Percentiles rank a stretch among this genome's conserved stretches.
phyloP scores from a whole-genome alignment of 352 stramenopile genomes.

The Plasmopara viticola region DNA sequence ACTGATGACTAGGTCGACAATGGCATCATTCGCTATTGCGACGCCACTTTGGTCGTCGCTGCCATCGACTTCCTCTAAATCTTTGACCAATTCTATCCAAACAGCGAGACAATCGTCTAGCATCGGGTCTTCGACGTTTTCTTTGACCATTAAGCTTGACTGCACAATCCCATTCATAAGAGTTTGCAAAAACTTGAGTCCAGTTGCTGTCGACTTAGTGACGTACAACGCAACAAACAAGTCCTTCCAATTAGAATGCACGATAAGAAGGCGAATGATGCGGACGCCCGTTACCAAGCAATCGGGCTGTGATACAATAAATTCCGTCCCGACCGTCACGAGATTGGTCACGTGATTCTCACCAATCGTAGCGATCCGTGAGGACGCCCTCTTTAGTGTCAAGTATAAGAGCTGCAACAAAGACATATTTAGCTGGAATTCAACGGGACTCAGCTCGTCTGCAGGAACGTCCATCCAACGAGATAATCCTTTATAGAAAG shows the following conservation, averaged over 20 bases:
- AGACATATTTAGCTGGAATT: slow-evolving; percentile 36
- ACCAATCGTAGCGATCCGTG: slow-evolving; percentile 40
- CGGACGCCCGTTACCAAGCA: slow-evolving; percentile 50
- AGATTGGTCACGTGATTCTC: slow-evolving; percentile 61
- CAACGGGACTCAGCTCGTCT: slow-evolving; percentile 23
- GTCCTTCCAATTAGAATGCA: slow-evolving; percentile 56
- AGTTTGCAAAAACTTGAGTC: slow-evolving; percentile 59
- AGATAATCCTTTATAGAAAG: slow-evolving; percentile 54
- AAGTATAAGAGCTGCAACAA: slow-evolving; percentile 64
- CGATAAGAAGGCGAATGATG: slow-evolving; percentile 74
- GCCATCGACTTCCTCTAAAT: slow-evolving; percentile 19
- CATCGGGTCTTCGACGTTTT: slow-evolving; percentile 25
- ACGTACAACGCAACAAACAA: slow-evolving; percentile 66
- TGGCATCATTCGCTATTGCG: slow-evolving; percentile 48
- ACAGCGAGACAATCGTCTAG: slow-evolving; percentile 64
- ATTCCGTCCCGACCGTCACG: slow-evolving; percentile 63
- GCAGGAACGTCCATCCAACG: slow-evolving; percentile 52
- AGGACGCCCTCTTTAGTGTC: slow-evolving; percentile 52
- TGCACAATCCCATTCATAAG: slow-evolving; percentile 51
- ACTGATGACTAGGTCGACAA: slow-evolving; percentile 68
- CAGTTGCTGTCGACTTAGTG: slow-evolving; percentile 51
- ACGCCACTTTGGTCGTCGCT: slow-evolving; percentile 23
- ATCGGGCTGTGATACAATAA: slow-evolving; percentile 47
- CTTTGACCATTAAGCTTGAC: slow-evolving; percentile 24
- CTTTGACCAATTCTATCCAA: slow-evolving; percentile 49